phyloP scores from a whole-genome alignment of 2,329 filamentous ascomycete species.

The Thyridium curvatum region DNA sequence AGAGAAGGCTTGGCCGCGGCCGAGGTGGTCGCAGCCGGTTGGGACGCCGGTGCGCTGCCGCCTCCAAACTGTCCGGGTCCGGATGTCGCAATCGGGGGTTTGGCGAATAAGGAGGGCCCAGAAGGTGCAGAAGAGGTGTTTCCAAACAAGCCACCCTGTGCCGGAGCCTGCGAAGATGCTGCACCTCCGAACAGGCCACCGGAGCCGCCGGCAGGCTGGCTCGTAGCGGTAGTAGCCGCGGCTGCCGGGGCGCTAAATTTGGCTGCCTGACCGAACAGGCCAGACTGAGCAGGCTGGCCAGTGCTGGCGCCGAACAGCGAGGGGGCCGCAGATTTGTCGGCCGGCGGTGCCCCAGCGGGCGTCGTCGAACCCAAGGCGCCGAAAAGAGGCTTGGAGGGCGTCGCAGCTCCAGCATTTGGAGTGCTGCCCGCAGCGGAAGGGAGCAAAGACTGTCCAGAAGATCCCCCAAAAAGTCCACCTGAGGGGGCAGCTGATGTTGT shows the following conservation, averaged over 20 bases:
- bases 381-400: constrained; percentile 42
- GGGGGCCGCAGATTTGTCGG: constrained; percentile 22
- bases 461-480: constrained; percentile 10
- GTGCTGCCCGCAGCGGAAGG: constrained; percentile 12
- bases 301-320: too few relatives aligned
- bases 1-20: constrained; percentile 2
- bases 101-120: too few relatives aligned
- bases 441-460: constrained; percentile 11
- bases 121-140: too few relatives aligned
- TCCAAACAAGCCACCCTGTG: neutral
- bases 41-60: constrained; percentile 5
- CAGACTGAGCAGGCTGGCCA: constrained; percentile 7
- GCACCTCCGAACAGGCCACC: constrained; percentile 7
- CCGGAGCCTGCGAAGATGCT: neutral
- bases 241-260: constrained; percentile 1
- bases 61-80: too few relatives aligned
- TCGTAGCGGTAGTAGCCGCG: constrained; percentile 3
- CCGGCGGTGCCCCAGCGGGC: constrained; percentile 47
- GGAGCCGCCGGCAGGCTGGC: neutral
- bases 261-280: constrained; percentile 5
- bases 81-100: too few relatives aligned
- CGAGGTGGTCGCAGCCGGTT: constrained; percentile 6
- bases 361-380: constrained; percentile 43
- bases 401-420: constrained; percentile 21
- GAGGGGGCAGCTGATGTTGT: constrained; percentile 10